Base-by-base conservation (phyloP, 2,329 filamentous ascomycete genomes). In the Dactylellina parvicollis region DNA sequence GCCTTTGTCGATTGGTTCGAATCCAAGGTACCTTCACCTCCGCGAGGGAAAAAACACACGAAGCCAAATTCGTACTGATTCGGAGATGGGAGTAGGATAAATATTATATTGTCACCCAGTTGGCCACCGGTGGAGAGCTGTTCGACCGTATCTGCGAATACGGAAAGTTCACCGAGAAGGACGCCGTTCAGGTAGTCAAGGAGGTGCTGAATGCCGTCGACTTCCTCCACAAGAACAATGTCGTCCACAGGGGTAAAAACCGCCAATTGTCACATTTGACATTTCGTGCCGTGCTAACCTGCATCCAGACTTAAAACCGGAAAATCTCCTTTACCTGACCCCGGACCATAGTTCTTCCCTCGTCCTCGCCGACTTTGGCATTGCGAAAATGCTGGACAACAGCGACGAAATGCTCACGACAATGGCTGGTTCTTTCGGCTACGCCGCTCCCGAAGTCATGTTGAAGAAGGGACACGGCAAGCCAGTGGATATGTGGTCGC, bases 1-100 rank as follows among this genome's bases (percentile, higher is more conserved):
- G 89, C 90, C 77, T 99, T 99, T 80, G 90, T 95, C 77, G 95
- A 99, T 81, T 99, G 95, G 94, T 99, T 99, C 80, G 95, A 99
- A 83, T 98, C 94, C 65, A 91, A 92, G 83, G 92, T 96, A 83
- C 77, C n/a, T 16, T 14, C n/a, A 22, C 42, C 22, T n/a, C 34
- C 24, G 16, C 50, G 3, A n/a, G n/a, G n/a, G n/a, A n/a, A n/a
- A n/a, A n/a, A 52, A 46, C 18, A 22, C 18, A 44, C 36, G 18
- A 26, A 47, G n/a, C 12, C 18, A 67, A 32, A 16, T 28, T 30
- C 22, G 8, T 36, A 34, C 49, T 54, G 32, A 54, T 54, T 26
- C 18, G 18, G 24, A 34, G 14, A 3, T 16, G 14, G 4, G 32
- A 54, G 26, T 78, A 96, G 92, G 95, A 99, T 85, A 99, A 99